A percentile compares a stretch with the other conserved stretches of the same genome.
phyloP scores from a whole-genome alignment of 176 grass and related monocot species.

The Cymbopogon citratus region DNA sequence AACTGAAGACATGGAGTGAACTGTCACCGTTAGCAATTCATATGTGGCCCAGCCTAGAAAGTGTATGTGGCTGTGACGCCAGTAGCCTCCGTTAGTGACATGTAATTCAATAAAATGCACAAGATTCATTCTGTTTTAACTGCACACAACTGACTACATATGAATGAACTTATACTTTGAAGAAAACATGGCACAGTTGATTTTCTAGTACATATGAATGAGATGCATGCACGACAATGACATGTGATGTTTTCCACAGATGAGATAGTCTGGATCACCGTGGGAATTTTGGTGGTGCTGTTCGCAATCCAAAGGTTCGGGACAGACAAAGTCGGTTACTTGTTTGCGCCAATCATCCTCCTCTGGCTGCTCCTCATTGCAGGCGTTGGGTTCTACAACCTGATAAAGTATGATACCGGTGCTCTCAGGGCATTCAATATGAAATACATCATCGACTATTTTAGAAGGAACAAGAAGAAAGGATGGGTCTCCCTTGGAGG shows the following conservation, averaged over 20 bases:
- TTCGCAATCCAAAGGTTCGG: conserved; percentile 54
- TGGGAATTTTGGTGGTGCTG: conserved; percentile 44
- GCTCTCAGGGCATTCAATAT: conserved; percentile 49
- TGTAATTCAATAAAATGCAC: not conserved
- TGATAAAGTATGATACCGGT: conserved; percentile 45
- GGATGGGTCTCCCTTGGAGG: conserved; percentile 68
- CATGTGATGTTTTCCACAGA: conserved; percentile 19
- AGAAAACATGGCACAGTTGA: not conserved
- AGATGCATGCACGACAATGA: not conserved
- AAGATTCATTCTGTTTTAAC: not conserved
- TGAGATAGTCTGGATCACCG: conserved; percentile 49
- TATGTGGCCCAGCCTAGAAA: not conserved
- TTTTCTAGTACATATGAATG: not conserved
- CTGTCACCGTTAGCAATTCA: not conserved
- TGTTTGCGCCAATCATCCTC: conserved; percentile 49
- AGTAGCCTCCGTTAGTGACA: not conserved
- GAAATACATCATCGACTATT: conserved; percentile 64
- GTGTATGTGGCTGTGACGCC: not conserved
- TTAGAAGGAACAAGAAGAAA: conserved; percentile 50
- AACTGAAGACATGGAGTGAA: not conserved
- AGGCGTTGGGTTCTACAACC: conserved; percentile 51
- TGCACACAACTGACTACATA: not conserved
- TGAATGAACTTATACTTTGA: not conserved
- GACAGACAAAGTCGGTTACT: conserved; percentile 65
- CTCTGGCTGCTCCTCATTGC: conserved; percentile 55